A percentile compares a stretch with the other conserved stretches of the same genome.
phyloP scores from a whole-genome alignment of 2,329 filamentous ascomycete species.

The Verticillium alfalfae region DNA sequence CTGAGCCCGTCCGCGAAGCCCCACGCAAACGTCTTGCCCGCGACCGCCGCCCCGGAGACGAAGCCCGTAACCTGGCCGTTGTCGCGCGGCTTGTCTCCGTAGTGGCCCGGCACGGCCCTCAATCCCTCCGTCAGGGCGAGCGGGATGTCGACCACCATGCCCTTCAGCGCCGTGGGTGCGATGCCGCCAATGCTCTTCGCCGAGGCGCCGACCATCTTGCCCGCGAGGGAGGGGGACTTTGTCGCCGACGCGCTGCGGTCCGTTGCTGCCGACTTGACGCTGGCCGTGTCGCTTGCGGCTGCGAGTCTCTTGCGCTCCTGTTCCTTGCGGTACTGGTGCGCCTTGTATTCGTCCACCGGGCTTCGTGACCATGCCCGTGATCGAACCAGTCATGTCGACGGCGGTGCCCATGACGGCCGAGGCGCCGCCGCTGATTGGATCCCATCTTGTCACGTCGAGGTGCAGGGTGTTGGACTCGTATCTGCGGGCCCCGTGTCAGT shows the following conservation, averaged over 20 bases:
- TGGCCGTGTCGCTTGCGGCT: constrained; percentile 17
- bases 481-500: not conserved
- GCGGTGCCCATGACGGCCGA: constrained; percentile 24
- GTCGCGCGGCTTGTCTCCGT: constrained; percentile 78
- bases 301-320: not conserved
- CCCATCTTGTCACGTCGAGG: constrained; percentile 21
- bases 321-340: not conserved
- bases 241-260: not conserved
- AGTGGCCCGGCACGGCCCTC: constrained; percentile 79
- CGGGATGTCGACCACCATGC: constrained; percentile 74
- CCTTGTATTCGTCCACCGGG: not conserved
- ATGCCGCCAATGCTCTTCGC: constrained; percentile 66
- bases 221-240: not conserved
- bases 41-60: constrained; percentile 68
- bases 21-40: constrained; percentile 70
- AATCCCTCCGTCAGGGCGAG: constrained; percentile 80
- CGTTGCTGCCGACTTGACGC: not conserved
- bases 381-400: constrained; percentile 52
- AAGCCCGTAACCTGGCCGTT: constrained; percentile 73
- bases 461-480: constrained; percentile 16
- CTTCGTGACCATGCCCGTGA: constrained; percentile 16
- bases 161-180: constrained; percentile 68
- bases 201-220: constrained; percentile 60
- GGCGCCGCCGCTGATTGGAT: constrained; percentile 17
- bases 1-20: constrained; percentile 79